Percentiles rank a stretch among this genome's conserved stretches.
phyloP scores from a whole-genome alignment of 352 stramenopile species.

The Phytophthora niederhauseri region DNA sequence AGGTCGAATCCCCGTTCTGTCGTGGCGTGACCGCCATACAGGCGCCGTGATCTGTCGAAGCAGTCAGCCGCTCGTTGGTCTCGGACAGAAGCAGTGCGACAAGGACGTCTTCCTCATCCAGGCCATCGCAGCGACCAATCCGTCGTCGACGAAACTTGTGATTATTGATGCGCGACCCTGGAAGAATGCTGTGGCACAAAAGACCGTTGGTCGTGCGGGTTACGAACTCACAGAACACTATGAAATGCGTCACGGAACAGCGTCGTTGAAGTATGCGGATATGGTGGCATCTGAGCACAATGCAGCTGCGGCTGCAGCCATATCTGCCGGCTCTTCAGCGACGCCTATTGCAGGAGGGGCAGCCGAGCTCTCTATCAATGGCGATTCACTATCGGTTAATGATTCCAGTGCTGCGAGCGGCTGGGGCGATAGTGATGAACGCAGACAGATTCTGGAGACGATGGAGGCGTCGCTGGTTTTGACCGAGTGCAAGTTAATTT shows the following conservation, averaged over 20 bases:
- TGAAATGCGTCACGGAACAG: conserved; percentile 64
- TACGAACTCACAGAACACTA: conserved; percentile 91
- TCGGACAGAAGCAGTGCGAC: conserved; percentile 82
- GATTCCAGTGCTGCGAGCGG: conserved; percentile 8
- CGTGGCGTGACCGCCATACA: conserved; percentile 76
- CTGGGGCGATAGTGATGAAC: conserved; percentile 24
- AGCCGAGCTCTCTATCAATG: conserved; percentile 20
- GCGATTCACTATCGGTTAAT: conserved; percentile 19
- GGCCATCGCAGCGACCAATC: conserved; percentile 76
- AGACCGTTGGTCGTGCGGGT: conserved; percentile 86
- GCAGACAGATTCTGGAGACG: conserved; percentile 42
- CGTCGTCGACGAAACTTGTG: conserved; percentile 79
- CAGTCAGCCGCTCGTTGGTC: conserved; percentile 83
- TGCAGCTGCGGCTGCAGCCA: conserved; percentile 26
- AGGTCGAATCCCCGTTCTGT: conserved; percentile 80
- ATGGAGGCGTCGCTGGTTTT: conserved; percentile 64
- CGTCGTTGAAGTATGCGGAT: conserved; percentile 69
- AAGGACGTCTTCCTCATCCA: conserved; percentile 88
- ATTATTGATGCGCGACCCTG: conserved; percentile 92
- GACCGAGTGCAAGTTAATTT: conserved; percentile 86
- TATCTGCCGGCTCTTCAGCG: conserved; percentile 12
- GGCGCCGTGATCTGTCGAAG: conserved; percentile 83
- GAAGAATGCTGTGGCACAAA: conserved; percentile 92
- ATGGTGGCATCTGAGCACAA: conserved; percentile 54
- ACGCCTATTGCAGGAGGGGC: conserved; percentile 8